Base-by-base conservation (phyloP, 768 basidiomycete species). In the Russula emetica region DNA sequence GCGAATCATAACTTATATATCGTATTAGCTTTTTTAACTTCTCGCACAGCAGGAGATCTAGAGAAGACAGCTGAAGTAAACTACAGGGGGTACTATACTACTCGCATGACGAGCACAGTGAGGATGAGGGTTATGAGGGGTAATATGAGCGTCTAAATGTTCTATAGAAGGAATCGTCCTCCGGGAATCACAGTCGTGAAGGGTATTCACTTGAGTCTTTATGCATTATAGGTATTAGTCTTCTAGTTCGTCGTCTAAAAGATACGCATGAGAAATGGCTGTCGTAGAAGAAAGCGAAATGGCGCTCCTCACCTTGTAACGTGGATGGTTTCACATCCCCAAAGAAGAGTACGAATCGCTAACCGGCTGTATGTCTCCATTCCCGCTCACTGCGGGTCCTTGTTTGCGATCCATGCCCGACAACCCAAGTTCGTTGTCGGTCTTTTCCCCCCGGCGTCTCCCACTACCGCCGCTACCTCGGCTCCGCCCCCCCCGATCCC, bases 371-470 rank as follows among this genome's bases (percentile, higher is more conserved):
- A 42, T n/a, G 9, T 51, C 58, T 2, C 53, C 58, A n/a, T 32
- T 40, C 16, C 40, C 18, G 14, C 11, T 6, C 22, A 16, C 54
- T 1, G 9, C 13, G 5, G 34, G 20, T 26, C 61, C 55, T 32
- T 45, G 59, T 30, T 65, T 61, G 26, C 54, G 64, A 1, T 65
- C 60, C 59, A 65, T 53, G 40, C 59, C 64, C 40, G 59, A 56
- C 49, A 65, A 53, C 11, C 59, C 55, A 3, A 65, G 60, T 18
- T 57, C 26, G 26, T 64, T 64, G 6, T 20, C 44, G 20, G 20
- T 14, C 22, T 61, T 55, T 40, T 30, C 55, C 32, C 28, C 55
- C 42, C 20, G 24, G 44, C n/a, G 44, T n/a, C n/a, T 49, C 40
- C 22, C 32, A 20, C 44, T 30, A 32, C 32, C 20, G 6, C 20